Conservation (phyloP, 2,329 filamentous ascomycete species). For the Hymenoscyphus albidus region DNA sequence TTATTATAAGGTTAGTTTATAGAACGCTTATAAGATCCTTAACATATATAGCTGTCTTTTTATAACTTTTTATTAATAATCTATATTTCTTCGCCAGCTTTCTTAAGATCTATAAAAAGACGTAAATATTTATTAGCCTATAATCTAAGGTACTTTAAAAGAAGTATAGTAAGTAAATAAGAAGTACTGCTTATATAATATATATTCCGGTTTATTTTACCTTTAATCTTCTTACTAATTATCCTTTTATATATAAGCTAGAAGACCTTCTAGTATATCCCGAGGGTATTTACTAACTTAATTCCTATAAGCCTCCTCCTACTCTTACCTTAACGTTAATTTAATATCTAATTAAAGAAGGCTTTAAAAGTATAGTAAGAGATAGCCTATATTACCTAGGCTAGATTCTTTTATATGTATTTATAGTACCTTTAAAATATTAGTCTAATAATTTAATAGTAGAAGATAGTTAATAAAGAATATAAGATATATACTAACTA, state of each 20-base stretch:
- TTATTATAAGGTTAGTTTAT: conserved; percentile 31
- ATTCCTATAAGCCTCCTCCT: conserved; percentile 15
- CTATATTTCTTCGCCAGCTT: conserved; percentile 25
- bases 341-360: conserved; percentile 10
- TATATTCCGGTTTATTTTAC: conserved; percentile 23
- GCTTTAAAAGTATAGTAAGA: conserved; percentile 4
- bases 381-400: conserved; percentile 5
- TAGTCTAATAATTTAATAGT: no score
- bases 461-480: no score
- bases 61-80: conserved; percentile 16
- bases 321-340: conserved; percentile 7
- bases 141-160: conserved; percentile 14
- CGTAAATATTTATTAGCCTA: conserved; percentile 13
- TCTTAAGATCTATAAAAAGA: conserved; percentile 26
- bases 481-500: no score
- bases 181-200: conserved; percentile 19
- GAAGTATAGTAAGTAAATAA: conserved; percentile 14
- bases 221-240: conserved; percentile 22
- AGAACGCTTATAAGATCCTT: conserved; percentile 12
- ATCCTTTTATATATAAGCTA: conserved; percentile 28
- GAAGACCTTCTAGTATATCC: conserved; percentile 33
- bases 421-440: conserved; percentile 2
- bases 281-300: conserved; percentile 23
- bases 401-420: conserved; percentile 20
- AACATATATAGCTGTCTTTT: conserved; percentile 12